Conservation (phyloP, 2,329 filamentous ascomycete genomes). For the Septoria petroselini region DNA sequence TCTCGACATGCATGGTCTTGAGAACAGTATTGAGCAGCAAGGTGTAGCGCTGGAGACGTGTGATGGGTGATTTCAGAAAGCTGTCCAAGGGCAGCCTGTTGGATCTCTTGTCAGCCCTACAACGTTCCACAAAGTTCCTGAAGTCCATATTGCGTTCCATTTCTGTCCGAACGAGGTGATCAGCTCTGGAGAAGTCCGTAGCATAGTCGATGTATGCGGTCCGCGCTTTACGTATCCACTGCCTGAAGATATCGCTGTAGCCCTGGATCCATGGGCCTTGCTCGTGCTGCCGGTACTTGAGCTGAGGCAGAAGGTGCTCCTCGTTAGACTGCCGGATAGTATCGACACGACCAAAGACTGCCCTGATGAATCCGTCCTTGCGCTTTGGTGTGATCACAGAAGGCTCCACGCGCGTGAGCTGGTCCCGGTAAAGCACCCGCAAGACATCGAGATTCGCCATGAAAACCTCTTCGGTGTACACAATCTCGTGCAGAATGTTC, state of each 20-base stretch:
- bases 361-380: constrained; percentile 72
- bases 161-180: constrained; percentile 79
- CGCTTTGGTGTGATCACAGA: constrained; percentile 77
- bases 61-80: constrained; percentile 89
- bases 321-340: constrained; percentile 87
- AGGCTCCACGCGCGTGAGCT: constrained; percentile 68
- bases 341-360: constrained; percentile 89
- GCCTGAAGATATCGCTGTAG: constrained; percentile 94
- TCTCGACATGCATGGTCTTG: constrained; percentile 77
- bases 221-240: constrained; percentile 96
- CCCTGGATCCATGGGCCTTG: constrained; percentile 92
- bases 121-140: constrained; percentile 77
- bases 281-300: constrained; percentile 95
- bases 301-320: constrained; percentile 83
- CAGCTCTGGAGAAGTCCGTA: constrained; percentile 77
- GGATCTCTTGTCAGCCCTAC: constrained; percentile 72
- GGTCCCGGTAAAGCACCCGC: constrained; percentile 78
- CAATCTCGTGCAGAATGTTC: constrained; percentile 91
- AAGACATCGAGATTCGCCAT: constrained; percentile 88
- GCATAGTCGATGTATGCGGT: constrained; percentile 89
- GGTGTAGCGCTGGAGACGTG: constrained; percentile 83
- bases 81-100: constrained; percentile 89
- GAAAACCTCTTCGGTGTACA: constrained; percentile 86
- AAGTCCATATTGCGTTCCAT: constrained; percentile 81
- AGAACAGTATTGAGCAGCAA: constrained; percentile 79